These are phyloP conservation scores for Lipomyces starkeyi DNA, from an alignment of 805 yeast species.

Conservation along the genomic window DNA sequence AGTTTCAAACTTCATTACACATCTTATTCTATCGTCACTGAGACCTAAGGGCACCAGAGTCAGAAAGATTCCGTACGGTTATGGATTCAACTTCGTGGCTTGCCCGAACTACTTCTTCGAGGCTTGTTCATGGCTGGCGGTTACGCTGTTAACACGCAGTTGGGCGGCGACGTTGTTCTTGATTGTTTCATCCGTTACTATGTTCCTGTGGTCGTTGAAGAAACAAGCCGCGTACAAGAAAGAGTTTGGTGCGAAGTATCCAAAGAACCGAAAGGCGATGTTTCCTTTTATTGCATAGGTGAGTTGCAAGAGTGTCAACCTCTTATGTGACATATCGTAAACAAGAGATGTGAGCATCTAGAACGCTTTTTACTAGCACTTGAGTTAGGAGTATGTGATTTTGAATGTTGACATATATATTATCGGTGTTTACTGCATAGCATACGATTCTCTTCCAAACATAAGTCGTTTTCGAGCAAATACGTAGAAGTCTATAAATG, in stretches of 20 bases:
- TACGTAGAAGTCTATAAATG: too few species aligned
- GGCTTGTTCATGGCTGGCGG: conserved; percentile 71
- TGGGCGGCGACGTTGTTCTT: conserved; percentile 66
- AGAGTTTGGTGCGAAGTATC: conserved; percentile 74
- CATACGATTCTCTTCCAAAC: too few species aligned
- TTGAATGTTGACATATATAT: too few species aligned
- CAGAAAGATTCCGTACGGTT: conserved; percentile 80
- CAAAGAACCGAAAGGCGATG: conserved; percentile 75
- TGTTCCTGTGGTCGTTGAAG: conserved; percentile 91
- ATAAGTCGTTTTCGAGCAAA: too few species aligned
- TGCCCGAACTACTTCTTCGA: conserved; percentile 96
- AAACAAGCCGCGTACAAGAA: conserved; percentile 73
- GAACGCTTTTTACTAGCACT: background rate
- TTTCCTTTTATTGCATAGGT: conserved; percentile 72
- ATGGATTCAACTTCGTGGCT: conserved; percentile 76
- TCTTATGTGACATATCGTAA: background rate
- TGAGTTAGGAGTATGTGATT: too few species aligned
- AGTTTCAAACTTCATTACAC: conserved; percentile 73
- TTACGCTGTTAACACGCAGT: conserved; percentile 72
- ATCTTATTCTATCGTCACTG: conserved; percentile 62
- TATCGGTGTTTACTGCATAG: too few species aligned
- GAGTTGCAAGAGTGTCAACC: background rate
- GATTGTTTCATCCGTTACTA: conserved; percentile 75
- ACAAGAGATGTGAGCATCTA: background rate
- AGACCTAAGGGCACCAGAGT: conserved; percentile 45